Percentiles rank a stretch among this genome's conserved stretches.
Conservation (phyloP, 1,284 basidiomycete species). For the Ceratorhiza oryzae-sativae region DNA sequence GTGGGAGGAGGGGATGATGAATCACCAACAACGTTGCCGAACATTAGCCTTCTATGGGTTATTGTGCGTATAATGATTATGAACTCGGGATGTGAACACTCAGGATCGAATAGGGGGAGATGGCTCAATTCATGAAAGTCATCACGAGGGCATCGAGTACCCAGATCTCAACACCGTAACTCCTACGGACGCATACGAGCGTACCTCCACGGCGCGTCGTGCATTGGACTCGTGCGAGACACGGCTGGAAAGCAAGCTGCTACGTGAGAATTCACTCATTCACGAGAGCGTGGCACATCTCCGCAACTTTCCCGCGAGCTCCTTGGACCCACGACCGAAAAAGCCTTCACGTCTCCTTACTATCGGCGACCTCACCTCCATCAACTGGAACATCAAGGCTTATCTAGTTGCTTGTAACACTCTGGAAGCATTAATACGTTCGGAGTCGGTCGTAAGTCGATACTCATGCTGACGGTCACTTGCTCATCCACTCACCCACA, state of each 20-base stretch:
- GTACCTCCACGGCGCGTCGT: background rate
- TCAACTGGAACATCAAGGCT: constrained; percentile 24
- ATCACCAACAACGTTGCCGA: background rate
- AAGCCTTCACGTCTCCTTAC: background rate
- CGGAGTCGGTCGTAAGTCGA: background rate
- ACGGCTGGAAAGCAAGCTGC: background rate
- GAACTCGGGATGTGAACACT: too few species aligned
- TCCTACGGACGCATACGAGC: constrained; percentile 17
- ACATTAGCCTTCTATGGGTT: constrained; percentile 25
- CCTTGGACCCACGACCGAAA: constrained; percentile 4
- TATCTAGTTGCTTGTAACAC: constrained; percentile 14
- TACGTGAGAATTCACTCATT: background rate
- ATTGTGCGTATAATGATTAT: constrained; percentile 23
- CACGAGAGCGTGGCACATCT: constrained; percentile 22
- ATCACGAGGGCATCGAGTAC: background rate
- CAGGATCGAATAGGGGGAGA: constrained; percentile 31
- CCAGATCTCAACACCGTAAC: constrained; percentile 2
- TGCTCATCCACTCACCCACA: too few species aligned
- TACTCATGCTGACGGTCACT: background rate
- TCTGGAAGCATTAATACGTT: constrained; percentile 6
- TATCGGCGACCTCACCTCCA: background rate
- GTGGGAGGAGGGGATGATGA: constrained; percentile 36
- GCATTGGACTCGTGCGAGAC: constrained; percentile 21
- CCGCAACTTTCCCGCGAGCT: background rate
- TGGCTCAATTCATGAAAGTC: constrained; percentile 5